phyloP scores from a whole-genome alignment of 1,284 basidiomycete genomes.

The Cronartium quercuum region DNA sequence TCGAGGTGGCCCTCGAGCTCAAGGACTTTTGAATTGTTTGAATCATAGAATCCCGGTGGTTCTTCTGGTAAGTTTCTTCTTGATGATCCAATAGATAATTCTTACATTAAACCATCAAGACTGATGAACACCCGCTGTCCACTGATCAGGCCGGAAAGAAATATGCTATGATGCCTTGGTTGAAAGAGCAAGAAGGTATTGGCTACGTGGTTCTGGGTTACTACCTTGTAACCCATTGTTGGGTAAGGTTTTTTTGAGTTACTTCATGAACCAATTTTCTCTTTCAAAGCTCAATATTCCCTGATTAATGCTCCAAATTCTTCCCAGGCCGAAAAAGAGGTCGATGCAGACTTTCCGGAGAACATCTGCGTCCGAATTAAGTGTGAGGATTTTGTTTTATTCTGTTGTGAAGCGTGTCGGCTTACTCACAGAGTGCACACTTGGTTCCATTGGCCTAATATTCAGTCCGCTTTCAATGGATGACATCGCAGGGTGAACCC shows the following conservation, averaged over 20 bases:
- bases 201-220: conserved; percentile 24
- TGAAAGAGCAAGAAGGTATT: background rate
- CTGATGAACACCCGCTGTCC: too few species aligned
- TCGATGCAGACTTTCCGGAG: background rate
- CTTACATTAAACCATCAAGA: background rate
- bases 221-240: conserved; percentile 32
- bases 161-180: conserved; percentile 31
- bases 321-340: conserved; percentile 30
- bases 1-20: background rate
- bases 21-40: conserved; percentile 14
- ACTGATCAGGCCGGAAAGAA: conserved; percentile 17
- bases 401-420: background rate
- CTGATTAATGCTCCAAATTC: background rate
- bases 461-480: conserved; percentile 35
- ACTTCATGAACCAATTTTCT: background rate
- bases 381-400: conserved; percentile 8
- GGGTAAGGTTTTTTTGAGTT: conserved; percentile 7
- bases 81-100: background rate
- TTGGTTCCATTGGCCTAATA: background rate
- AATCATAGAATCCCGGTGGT: conserved; percentile 14
- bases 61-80: conserved; percentile 7
- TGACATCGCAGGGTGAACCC: conserved; percentile 32
- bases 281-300: background rate
- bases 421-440: background rate
- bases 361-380: conserved; percentile 13